These are phyloP conservation scores for Dryas integrifolia DNA, from an alignment of 331 rosid genomes.

Conservation along the genomic window DNA sequence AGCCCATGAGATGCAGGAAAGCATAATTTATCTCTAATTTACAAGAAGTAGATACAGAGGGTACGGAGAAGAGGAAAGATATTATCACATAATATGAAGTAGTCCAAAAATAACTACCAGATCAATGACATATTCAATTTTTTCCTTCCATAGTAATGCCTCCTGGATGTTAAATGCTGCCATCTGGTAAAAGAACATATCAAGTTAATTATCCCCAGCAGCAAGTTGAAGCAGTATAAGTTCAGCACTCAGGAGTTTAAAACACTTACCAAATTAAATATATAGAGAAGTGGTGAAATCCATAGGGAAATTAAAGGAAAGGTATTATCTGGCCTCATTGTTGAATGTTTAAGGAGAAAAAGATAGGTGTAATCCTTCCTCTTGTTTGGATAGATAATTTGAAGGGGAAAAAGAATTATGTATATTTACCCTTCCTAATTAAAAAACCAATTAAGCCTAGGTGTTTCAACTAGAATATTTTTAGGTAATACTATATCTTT, in stretches of 20 bases:
- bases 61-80: neutral
- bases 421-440: neutral
- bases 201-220: neutral
- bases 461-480: no score
- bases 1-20: conserved; percentile 23
- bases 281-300: neutral
- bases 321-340: neutral
- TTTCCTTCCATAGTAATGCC: conserved; percentile 92
- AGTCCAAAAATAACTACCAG: conserved; percentile 50
- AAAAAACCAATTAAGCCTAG: neutral
- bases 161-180: conserved; percentile 99
- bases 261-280: conserved; percentile 4
- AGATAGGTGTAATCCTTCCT: neutral
- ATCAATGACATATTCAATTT: conserved; percentile 88
- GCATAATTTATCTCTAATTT: neutral
- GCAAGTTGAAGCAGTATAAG: neutral
- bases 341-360: neutral
- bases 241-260: neutral
- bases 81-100: neutral
- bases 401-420: neutral
- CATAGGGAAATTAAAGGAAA: neutral
- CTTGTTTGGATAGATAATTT: neutral
- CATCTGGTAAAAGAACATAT: conserved; percentile 61
- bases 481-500: neutral
- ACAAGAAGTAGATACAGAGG: neutral